phyloP scores from a whole-genome alignment of 805 yeast genomes.

The Pichia sporocuriosa region DNA sequence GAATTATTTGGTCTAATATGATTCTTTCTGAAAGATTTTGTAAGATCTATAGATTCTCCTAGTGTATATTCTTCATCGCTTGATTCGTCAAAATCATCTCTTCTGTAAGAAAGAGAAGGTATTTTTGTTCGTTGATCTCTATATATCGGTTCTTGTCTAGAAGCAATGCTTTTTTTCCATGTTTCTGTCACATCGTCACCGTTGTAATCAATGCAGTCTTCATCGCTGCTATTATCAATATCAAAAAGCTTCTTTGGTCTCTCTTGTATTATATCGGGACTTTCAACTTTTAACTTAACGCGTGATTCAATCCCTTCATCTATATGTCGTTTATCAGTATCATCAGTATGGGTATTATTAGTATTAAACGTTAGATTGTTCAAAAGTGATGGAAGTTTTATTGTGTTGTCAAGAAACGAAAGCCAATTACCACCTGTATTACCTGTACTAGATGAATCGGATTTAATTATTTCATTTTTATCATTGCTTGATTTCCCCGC shows the following conservation, averaged over 20 bases:
- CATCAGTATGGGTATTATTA: not conserved
- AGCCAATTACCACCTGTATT: not conserved
- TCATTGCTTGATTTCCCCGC: not conserved
- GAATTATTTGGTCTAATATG: not conserved
- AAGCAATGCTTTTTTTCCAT: conserved; percentile 10
- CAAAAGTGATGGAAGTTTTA: conserved; percentile 4
- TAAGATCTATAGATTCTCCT: conserved; percentile 23
- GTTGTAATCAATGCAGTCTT: not conserved
- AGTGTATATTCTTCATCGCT: conserved; percentile 17
- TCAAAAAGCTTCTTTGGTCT: conserved; percentile 19
- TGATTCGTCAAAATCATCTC: not conserved
- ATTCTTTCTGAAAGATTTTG: conserved; percentile 13
- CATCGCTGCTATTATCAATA: not conserved
- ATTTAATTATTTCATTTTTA: not conserved
- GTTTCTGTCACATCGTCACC: not conserved
- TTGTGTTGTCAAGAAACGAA: conserved; percentile 4
- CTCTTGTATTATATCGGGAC: conserved; percentile 16
- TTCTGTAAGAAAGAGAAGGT: not conserved
- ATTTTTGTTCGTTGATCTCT: not conserved
- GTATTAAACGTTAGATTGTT: conserved; percentile 1
- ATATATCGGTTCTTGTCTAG: conserved; percentile 11
- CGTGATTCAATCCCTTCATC: conserved; percentile 1
- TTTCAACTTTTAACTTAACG: conserved; percentile 17
- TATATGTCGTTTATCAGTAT: not conserved
- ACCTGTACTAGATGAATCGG: not conserved